phyloP scores from a whole-genome alignment of 495 filamentous ascomycete genomes.

The Lasiosphaeria hispida region DNA sequence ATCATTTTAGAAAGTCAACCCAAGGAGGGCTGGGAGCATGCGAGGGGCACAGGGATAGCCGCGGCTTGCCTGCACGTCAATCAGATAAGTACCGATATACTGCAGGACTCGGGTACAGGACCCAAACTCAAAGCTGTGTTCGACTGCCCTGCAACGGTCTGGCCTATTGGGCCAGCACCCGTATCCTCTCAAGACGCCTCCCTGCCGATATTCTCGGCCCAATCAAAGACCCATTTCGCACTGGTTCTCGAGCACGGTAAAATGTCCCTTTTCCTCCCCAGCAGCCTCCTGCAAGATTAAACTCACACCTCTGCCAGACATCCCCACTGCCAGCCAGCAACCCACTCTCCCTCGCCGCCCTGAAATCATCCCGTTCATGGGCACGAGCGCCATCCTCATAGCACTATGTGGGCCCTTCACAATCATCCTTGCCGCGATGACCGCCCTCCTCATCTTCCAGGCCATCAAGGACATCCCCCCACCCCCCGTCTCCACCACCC shows the following conservation, averaged over 20 bases:
- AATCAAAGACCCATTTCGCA: not conserved
- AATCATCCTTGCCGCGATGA: not conserved
- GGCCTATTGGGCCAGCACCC: not conserved
- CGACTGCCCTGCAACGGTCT: not conserved
- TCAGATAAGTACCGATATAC: not conserved
- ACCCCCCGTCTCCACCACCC: not conserved
- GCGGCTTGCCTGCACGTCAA: not conserved
- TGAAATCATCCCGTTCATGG: not conserved
- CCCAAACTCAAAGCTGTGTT: not conserved
- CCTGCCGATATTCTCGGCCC: not conserved
- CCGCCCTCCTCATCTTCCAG: slow-evolving; percentile 1
- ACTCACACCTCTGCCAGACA: not conserved
- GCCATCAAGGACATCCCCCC: not conserved
- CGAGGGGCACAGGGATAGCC: not conserved
- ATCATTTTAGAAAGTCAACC: not conserved
- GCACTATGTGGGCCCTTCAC: not conserved
- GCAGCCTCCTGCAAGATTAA: not conserved
- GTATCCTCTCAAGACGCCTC: not conserved
- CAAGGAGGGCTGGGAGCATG: not conserved
- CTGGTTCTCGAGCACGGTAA: slow-evolving; percentile 1
- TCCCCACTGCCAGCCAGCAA: not conserved
- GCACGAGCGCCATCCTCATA: not conserved
- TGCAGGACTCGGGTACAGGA: not conserved
- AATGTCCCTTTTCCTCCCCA: not conserved
- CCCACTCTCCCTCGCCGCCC: not conserved